Evolutionary conservation across 139 green algal species (phyloP).

Genomic region (Edaphochlamys debaryana): DNA sequence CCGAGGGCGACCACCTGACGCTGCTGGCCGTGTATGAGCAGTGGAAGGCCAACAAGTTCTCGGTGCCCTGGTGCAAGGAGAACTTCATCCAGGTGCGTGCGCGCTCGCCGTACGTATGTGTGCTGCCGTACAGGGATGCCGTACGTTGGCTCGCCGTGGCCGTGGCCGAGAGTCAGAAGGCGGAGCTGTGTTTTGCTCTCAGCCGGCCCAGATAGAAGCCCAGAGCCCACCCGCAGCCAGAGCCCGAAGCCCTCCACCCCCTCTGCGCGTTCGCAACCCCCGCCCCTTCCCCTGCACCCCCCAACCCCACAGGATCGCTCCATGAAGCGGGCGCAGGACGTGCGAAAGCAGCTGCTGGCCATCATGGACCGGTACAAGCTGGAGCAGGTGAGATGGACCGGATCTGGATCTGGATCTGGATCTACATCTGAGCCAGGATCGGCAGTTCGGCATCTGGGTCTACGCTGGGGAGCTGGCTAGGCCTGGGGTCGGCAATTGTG

Average conservation of each 20-base stretch:
- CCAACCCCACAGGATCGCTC: slow-evolving; percentile 79
- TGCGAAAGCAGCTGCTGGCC: slow-evolving; percentile 95
- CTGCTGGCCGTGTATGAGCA: slow-evolving; percentile 96
- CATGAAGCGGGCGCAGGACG: slow-evolving; percentile 92
- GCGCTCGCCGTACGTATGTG: too few species aligned
- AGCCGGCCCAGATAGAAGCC: too few species aligned
- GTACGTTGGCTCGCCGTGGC: too few species aligned
- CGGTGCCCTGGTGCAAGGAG: slow-evolving; percentile 94
- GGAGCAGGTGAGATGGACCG: too few species aligned
- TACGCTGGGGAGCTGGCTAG: too few species aligned
- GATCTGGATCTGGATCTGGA: too few species aligned
- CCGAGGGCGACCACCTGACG: slow-evolving; percentile 98
- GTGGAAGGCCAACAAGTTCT: slow-evolving; percentile 96
- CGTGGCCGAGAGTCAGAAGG: not conserved
- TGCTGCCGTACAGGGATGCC: too few species aligned
- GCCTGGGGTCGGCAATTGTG: too few species aligned
- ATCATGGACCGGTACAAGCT: slow-evolving; percentile 99
- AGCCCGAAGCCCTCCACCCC: too few species aligned
- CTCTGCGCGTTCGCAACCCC: not conserved
- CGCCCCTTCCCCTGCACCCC: not conserved
- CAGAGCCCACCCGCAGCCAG: too few species aligned
- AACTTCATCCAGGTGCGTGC: slow-evolving; percentile 87
- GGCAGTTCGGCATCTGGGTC: too few species aligned
- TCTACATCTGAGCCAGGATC: too few species aligned
- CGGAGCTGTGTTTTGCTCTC: not conserved